A percentile compares a stretch with the other conserved stretches of the same genome.
Evolutionary conservation across 2,329 filamentous ascomycete genomes (phyloP).

Genomic region (Colletotrichum lupini): DNA sequence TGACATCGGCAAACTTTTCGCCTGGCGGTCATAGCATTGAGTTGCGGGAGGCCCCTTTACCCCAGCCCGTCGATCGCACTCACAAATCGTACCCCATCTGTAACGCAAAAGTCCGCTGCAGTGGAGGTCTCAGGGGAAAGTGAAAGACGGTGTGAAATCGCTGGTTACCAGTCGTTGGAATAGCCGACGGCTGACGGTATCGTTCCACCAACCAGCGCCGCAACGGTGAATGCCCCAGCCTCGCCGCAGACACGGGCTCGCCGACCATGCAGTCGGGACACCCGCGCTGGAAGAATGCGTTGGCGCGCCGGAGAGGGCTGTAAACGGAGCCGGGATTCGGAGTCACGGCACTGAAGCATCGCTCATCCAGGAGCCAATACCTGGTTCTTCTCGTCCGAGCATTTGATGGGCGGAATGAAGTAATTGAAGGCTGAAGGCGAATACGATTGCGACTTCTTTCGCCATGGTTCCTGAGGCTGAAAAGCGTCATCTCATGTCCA

Average conservation of each 20-base stretch:
- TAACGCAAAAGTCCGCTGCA: conserved; percentile 4
- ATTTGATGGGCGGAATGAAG: background rate
- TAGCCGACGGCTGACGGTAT: conserved; percentile 2
- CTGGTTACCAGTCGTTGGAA: background rate
- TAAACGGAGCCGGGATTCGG: conserved; percentile 20
- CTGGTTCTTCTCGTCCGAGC: background rate
- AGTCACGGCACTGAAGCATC: background rate
- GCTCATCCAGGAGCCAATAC: background rate
- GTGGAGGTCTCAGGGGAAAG: conserved; percentile 16
- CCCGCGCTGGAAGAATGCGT: background rate
- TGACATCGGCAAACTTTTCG: conserved; percentile 20
- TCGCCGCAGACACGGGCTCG: conserved; percentile 18
- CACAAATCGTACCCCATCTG: background rate
- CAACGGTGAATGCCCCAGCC: conserved; percentile 3
- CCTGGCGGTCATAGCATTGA: conserved; percentile 21
- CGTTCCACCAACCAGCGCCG: conserved; percentile 18
- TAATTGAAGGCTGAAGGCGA: background rate
- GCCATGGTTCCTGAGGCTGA: background rate
- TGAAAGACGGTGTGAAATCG: conserved; percentile 20
- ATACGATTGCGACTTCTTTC: background rate
- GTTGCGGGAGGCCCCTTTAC: conserved; percentile 28
- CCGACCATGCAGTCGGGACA: conserved; percentile 10
- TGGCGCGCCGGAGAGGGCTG: background rate
- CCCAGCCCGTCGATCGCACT: conserved; percentile 25
- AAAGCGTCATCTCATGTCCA: conserved; percentile 14